A percentile compares a stretch with the other conserved stretches of the same genome.
Conservation (phyloP, 257 asterid genomes). For the Echites panduratus region DNA sequence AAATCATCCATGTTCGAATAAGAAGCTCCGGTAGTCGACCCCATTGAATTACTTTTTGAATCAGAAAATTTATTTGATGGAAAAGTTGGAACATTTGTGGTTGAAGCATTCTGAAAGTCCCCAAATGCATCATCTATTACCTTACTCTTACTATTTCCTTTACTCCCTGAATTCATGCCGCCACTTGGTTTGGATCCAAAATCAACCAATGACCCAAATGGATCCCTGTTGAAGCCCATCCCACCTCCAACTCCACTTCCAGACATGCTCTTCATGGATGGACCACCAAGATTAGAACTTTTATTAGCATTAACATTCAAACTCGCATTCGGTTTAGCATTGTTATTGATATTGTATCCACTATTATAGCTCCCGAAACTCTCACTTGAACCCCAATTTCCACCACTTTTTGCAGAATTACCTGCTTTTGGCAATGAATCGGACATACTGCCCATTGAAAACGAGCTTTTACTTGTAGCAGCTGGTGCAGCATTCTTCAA, state of each 20-base stretch:
- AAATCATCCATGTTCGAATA: slow-evolving; percentile 27
- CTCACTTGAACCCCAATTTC: slow-evolving; percentile 37
- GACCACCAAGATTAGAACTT: slow-evolving; percentile 44
- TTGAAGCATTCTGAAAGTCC: slow-evolving; percentile 48
- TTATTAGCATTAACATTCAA: slow-evolving; percentile 34
- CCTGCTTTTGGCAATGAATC: slow-evolving; percentile 63
- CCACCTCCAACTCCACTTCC: slow-evolving; percentile 46
- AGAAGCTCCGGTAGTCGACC: slow-evolving; percentile 18
- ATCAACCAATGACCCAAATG: slow-evolving; percentile 77
- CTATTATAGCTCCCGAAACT: slow-evolving; percentile 26
- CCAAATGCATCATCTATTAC: slow-evolving; percentile 48
- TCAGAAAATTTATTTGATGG: slow-evolving; percentile 27
- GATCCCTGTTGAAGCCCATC: slow-evolving; percentile 54
- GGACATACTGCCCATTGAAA: slow-evolving; percentile 62
- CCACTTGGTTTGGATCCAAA: slow-evolving; percentile 43
- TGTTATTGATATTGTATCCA: slow-evolving; percentile 31
- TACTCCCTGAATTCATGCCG: slow-evolving; percentile 39
- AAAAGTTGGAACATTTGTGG: slow-evolving; percentile 35
- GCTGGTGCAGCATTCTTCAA: slow-evolving; percentile 50
- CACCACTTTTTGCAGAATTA: slow-evolving; percentile 28
- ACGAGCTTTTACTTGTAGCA: slow-evolving; percentile 29
- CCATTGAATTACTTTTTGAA: slow-evolving; percentile 35
- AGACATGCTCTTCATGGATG: slow-evolving; percentile 48
- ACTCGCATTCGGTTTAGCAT: slow-evolving; percentile 37
- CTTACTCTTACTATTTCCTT: slow-evolving; percentile 33